These are phyloP conservation scores for Mucor indicus DNA, from an alignment of 371 early-diverging fungal species.

Conservation along the genomic window DNA sequence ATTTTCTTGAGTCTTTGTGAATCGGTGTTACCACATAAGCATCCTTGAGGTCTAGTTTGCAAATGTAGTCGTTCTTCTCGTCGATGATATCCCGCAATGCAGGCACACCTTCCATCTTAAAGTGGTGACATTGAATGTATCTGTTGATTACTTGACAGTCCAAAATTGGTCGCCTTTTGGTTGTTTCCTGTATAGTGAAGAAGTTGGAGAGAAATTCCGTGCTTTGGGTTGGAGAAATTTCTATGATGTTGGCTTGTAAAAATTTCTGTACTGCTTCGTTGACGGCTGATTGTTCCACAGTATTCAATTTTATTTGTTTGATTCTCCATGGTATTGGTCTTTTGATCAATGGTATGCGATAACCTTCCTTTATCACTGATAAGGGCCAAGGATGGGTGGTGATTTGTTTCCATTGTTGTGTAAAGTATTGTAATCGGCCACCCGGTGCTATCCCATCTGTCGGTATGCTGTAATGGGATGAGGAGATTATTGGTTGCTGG, in stretches of 20 bases:
- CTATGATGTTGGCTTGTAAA: not conserved
- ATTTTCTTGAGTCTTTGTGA: slow-evolving; percentile 1
- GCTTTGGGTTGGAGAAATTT: slow-evolving; percentile 1
- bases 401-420: not conserved
- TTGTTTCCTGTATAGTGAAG: slow-evolving; percentile 12
- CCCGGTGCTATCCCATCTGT: slow-evolving; percentile 9
- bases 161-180: slow-evolving; percentile 14
- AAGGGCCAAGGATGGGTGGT: slow-evolving; percentile 5
- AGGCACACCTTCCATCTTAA: slow-evolving; percentile 19
- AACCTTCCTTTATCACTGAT: slow-evolving; percentile 4
- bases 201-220: slow-evolving; percentile 7
- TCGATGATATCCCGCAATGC: slow-evolving; percentile 8
- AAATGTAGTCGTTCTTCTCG: slow-evolving; percentile 1
- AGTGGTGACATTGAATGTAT: slow-evolving; percentile 10
- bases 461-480: slow-evolving; percentile 5
- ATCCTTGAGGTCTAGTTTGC: slow-evolving; percentile 12
- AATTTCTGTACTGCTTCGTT: slow-evolving; percentile 1
- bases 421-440: slow-evolving; percentile 2
- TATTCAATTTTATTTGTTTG: not conserved
- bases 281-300: slow-evolving; percentile 2
- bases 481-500: slow-evolving; percentile 5
- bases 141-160: slow-evolving; percentile 6
- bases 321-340: slow-evolving; percentile 1
- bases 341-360: not conserved
- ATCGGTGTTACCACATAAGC: slow-evolving; percentile 3